Conservation (phyloP, 306 rosid species). For the Corylus heterophylla region DNA sequence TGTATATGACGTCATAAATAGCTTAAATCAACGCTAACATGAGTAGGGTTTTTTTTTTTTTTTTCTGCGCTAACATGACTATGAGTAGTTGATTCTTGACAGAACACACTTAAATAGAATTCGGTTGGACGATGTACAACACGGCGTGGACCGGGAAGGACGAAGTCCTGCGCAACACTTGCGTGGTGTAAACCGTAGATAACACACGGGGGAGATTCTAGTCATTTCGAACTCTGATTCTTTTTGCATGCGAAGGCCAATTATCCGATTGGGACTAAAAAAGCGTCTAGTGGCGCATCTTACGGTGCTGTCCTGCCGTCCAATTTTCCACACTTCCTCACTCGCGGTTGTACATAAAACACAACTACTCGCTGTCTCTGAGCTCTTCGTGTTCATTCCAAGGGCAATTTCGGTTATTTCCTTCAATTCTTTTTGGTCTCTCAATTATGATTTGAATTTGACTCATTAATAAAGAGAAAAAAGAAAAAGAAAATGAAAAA, state of each 20-base stretch:
- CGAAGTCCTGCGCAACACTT: background rate
- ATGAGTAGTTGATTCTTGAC: background rate
- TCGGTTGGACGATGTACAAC: constrained; percentile 20
- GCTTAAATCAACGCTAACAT: constrained; percentile 7
- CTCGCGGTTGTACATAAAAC: background rate
- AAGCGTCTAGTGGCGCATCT: constrained; percentile 16
- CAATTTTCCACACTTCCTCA: background rate
- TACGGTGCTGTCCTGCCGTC: constrained; percentile 20
- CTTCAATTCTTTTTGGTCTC: background rate
- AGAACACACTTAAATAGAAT: background rate
- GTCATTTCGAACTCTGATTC: background rate
- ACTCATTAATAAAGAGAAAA: background rate
- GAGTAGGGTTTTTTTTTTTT: background rate
- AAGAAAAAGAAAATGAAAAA: constrained; percentile 1
- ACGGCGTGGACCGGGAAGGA: background rate
- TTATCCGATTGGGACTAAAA: constrained; percentile 17
- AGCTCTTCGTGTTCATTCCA: background rate
- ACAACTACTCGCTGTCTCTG: background rate
- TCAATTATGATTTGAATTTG: background rate
- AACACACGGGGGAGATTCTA: background rate
- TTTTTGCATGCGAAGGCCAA: constrained; percentile 35
- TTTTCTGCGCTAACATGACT: background rate
- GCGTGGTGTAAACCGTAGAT: background rate
- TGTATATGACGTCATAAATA: constrained; percentile 22
- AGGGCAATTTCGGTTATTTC: background rate